A percentile compares a stretch with the other conserved stretches of the same genome.
phyloP scores from a whole-genome alignment of 2,329 filamentous ascomycete genomes.

The Alternaria arbusti region DNA sequence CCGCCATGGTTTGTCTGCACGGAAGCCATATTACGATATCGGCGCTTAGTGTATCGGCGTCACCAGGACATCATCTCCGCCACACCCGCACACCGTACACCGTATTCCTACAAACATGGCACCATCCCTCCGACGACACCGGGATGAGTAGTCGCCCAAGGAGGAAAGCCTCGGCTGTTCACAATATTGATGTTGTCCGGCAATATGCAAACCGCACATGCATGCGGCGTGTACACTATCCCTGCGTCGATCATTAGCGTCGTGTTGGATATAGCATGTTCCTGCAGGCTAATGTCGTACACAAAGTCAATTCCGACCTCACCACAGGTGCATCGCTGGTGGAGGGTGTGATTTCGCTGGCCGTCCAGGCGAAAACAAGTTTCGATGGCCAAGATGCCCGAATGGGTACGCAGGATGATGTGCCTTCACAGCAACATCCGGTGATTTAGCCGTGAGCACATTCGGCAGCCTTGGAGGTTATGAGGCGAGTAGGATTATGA shows the following conservation, averaged over 20 bases:
- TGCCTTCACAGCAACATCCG: background rate
- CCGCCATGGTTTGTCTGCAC: background rate
- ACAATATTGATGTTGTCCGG: background rate
- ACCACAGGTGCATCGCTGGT: background rate
- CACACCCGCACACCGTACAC: background rate
- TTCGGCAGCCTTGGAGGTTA: background rate
- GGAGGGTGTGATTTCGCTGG: background rate
- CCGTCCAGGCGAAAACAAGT: background rate
- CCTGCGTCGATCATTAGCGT: slow-evolving; percentile 5
- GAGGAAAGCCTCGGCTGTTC: background rate
- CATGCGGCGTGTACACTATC: background rate
- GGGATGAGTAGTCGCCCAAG: background rate
- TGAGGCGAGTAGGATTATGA: background rate
- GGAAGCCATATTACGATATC: background rate
- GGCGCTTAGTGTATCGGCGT: background rate
- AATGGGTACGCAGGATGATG: background rate
- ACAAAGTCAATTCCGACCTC: slow-evolving; percentile 10
- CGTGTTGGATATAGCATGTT: background rate
- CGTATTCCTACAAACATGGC: background rate
- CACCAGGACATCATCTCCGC: background rate
- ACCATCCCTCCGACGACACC: background rate
- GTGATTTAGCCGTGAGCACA: background rate
- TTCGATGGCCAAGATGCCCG: background rate
- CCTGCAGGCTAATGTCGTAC: background rate
- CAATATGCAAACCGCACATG: background rate